Conservation (phyloP, 2,329 filamentous ascomycete species). For the Lachnum nothofagi region DNA sequence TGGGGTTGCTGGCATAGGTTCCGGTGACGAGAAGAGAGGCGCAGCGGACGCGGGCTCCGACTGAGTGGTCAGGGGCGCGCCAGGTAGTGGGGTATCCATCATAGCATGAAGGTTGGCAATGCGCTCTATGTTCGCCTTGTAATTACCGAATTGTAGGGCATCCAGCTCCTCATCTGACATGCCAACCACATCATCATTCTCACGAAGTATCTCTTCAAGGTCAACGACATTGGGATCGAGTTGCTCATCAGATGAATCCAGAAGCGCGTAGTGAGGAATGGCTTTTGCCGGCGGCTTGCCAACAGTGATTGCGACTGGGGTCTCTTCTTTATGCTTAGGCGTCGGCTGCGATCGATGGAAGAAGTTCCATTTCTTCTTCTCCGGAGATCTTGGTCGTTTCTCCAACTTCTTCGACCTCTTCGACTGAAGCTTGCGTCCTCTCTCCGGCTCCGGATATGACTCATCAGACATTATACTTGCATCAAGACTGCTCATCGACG, state of each 20-base stretch:
- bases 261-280: constrained; percentile 56
- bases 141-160: constrained; percentile 27
- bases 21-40: constrained; percentile 21
- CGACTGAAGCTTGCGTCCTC: constrained; percentile 17
- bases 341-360: constrained; percentile 52
- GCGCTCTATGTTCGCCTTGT: constrained; percentile 23
- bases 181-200: constrained; percentile 36
- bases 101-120: constrained; percentile 19
- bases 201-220: constrained; percentile 46
- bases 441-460: constrained; percentile 38
- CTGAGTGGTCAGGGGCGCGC: not conserved
- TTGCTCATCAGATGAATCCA: constrained; percentile 50
- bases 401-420: constrained; percentile 48
- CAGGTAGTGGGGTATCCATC: not conserved
- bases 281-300: constrained; percentile 41
- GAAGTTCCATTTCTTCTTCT: constrained; percentile 59
- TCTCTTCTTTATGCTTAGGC: constrained; percentile 29
- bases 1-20: constrained; percentile 18
- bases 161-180: constrained; percentile 30
- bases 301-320: constrained; percentile 45
- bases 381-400: constrained; percentile 48
- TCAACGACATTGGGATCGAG: constrained; percentile 31
- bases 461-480: constrained; percentile 55
- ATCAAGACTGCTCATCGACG: constrained; percentile 53
- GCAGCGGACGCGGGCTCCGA: constrained; percentile 9